These are phyloP conservation scores for Anthostomella pinea DNA, from an alignment of 2,329 filamentous ascomycete species.

Conservation along the genomic window DNA sequence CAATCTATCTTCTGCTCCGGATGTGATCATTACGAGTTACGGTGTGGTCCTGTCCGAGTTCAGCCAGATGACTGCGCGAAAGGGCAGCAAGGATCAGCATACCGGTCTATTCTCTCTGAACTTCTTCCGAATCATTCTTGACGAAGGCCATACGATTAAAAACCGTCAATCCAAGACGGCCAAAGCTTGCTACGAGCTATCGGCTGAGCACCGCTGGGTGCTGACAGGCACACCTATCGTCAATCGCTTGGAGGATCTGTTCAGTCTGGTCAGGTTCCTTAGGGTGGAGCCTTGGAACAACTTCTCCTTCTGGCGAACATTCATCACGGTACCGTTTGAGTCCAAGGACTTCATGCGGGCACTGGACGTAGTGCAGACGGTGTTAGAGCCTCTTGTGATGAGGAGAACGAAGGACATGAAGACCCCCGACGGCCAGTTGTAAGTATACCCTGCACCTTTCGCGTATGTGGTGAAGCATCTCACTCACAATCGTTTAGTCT, in stretches of 20 bases:
- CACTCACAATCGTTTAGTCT: slow-evolving; percentile 41
- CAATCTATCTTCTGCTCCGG: slow-evolving; percentile 74
- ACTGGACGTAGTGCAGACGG: slow-evolving; percentile 94
- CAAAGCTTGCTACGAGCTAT: slow-evolving; percentile 88
- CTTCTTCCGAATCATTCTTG: slow-evolving; percentile 92
- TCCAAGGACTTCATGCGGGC: slow-evolving; percentile 92
- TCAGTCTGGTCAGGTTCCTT: slow-evolving; percentile 87
- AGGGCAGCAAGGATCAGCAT: slow-evolving; percentile 62
- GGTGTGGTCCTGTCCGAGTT: slow-evolving; percentile 90
- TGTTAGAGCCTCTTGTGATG: slow-evolving; percentile 92
- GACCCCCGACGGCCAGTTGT: slow-evolving; percentile 71
- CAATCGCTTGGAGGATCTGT: slow-evolving; percentile 91
- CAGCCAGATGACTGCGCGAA: slow-evolving; percentile 65
- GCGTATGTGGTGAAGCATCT: not conserved
- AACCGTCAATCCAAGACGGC: slow-evolving; percentile 87
- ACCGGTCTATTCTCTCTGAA: slow-evolving; percentile 84
- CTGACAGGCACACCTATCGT: slow-evolving; percentile 96
- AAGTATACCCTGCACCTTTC: slow-evolving; percentile 14
- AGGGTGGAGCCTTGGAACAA: slow-evolving; percentile 97
- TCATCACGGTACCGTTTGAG: slow-evolving; percentile 96
- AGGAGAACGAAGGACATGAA: slow-evolving; percentile 97
- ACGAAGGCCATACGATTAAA: slow-evolving; percentile 95
- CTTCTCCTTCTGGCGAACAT: slow-evolving; percentile 98
- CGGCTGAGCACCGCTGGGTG: slow-evolving; percentile 84
- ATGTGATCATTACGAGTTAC: slow-evolving; percentile 93